A percentile compares a stretch with the other conserved stretches of the same genome.
phyloP scores from a whole-genome alignment of 2,329 filamentous ascomycete genomes.

The Exserohilum turcica region DNA sequence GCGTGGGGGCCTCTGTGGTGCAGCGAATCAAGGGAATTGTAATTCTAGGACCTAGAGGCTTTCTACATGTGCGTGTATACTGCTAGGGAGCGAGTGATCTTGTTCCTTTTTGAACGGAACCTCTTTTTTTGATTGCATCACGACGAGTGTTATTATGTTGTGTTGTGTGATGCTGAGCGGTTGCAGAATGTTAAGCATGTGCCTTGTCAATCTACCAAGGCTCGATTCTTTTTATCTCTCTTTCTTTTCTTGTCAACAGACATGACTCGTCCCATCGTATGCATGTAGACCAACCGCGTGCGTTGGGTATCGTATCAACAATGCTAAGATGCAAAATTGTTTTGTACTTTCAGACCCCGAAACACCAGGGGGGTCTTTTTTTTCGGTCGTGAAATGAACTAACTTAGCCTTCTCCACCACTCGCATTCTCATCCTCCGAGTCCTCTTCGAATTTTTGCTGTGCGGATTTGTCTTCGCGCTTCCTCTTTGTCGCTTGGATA shows the following conservation, averaged over 20 bases:
- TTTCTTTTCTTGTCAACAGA: too few relatives aligned
- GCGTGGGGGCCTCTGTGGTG: background rate
- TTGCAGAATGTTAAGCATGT: background rate
- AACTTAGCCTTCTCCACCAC: constrained; percentile 39
- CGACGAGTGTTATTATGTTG: too few relatives aligned
- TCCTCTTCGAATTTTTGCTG: constrained; percentile 39
- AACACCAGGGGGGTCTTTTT: too few relatives aligned
- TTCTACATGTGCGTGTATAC: constrained; percentile 18
- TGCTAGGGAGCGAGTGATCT: constrained; percentile 12
- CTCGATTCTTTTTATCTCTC: too few relatives aligned
- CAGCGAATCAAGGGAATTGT: constrained; percentile 19
- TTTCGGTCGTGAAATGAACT: background rate
- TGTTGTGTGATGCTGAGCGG: background rate
- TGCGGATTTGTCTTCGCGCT: constrained; percentile 34
- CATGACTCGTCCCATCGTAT: too few relatives aligned
- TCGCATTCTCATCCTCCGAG: constrained; percentile 44
- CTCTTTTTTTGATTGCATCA: background rate
- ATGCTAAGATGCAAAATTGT: too few relatives aligned
- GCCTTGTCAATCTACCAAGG: too few relatives aligned
- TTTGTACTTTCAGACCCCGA: too few relatives aligned
- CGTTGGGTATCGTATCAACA: too few relatives aligned
- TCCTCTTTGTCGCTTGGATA: constrained; percentile 49
- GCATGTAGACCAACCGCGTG: too few relatives aligned
- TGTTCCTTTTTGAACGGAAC: constrained; percentile 10
- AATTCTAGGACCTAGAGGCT: constrained; percentile 34